Evolutionary conservation across 257 asterid species (phyloP), one percentile per base, ranked within the genome.

Genomic region (Solanum chmielewskii): DNA sequence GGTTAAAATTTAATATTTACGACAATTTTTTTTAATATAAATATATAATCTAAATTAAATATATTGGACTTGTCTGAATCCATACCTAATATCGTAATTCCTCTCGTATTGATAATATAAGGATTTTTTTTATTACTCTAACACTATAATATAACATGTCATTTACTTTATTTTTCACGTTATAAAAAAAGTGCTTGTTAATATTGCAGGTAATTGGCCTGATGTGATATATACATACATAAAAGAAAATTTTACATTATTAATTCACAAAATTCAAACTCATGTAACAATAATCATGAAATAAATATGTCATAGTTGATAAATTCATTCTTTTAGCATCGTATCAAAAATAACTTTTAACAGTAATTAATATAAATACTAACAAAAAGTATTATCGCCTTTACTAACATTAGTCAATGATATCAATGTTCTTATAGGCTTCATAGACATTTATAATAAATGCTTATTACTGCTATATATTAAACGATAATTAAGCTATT

Each of bases 361-460:
- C 9, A 3, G 0, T 41, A 41, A 41, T 41, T 9, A 9, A 41
- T 41, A 41, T 41, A 41, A 0, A 41, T 1, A 41, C 11, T 41
- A 2, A 9, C 9, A 41, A 9, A 41, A 9, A 41, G 11, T 41
- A 0, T 8, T 41, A 41, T 0, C 9, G 3, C 2, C 2, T 41
- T 41, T 41, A 41, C 11, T 9, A 9, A 41, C 3, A 41, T 41
- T 9, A 41, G 2, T 35, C 37, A 35, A 4, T 35, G 7, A 35
- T 35, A 35, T 35, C 37, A 52, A 6, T 16, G 7, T 6, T 1
- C 2, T 4, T 52, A 6, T 18, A 8, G 7, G 62, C n/a, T 52
- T 1, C 7, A 21, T 9, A 0, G 1, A 52, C 4, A 52, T 16
- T 52, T 52, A 18, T 8, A 52, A 7, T 6, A 1, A 52, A 10